Conservation (phyloP, 2,329 filamentous ascomycete genomes). For the Reticulascus tulasneorum region DNA sequence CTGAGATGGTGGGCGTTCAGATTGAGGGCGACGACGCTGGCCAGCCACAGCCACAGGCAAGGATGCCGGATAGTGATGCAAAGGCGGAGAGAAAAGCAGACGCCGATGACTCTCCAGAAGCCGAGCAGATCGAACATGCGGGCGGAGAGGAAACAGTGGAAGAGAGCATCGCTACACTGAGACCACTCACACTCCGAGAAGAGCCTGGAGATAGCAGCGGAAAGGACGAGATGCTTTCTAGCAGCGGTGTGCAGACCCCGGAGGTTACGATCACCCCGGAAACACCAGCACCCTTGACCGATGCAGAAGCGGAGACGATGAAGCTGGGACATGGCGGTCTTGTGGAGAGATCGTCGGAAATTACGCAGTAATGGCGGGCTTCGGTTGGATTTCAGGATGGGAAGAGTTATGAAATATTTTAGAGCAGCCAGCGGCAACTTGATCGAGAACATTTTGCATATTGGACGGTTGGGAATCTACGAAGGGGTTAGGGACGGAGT, state of each 20-base stretch:
- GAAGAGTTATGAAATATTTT: too few species aligned
- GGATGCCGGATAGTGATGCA: constrained; percentile 10
- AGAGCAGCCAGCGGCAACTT: neutral
- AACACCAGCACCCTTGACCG: constrained; percentile 36
- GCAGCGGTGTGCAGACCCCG: constrained; percentile 27
- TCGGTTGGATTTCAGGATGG: too few species aligned
- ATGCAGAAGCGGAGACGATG: constrained; percentile 34
- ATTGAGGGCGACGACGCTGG: constrained; percentile 45
- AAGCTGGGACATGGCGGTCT: constrained; percentile 37
- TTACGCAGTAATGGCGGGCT: constrained; percentile 34
- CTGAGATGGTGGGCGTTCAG: constrained; percentile 73
- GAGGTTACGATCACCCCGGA: constrained; percentile 46
- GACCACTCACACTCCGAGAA: constrained; percentile 16
- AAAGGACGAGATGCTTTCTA: constrained; percentile 5
- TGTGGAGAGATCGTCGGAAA: constrained; percentile 27
- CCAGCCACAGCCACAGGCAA: constrained; percentile 22
- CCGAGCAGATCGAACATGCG: constrained; percentile 31
- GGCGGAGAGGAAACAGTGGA: constrained; percentile 13
- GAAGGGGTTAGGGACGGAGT: too few species aligned
- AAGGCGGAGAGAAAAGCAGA: constrained; percentile 24
- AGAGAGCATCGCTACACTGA: constrained; percentile 13
- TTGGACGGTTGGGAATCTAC: constrained; percentile 7
- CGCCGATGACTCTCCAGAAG: constrained; percentile 27
- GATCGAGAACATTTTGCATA: constrained; percentile 10
- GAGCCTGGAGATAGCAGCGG: constrained; percentile 22